Evolutionary conservation across 2,329 filamentous ascomycete species (phyloP).

Genomic region (Monilinia aucupariae): DNA sequence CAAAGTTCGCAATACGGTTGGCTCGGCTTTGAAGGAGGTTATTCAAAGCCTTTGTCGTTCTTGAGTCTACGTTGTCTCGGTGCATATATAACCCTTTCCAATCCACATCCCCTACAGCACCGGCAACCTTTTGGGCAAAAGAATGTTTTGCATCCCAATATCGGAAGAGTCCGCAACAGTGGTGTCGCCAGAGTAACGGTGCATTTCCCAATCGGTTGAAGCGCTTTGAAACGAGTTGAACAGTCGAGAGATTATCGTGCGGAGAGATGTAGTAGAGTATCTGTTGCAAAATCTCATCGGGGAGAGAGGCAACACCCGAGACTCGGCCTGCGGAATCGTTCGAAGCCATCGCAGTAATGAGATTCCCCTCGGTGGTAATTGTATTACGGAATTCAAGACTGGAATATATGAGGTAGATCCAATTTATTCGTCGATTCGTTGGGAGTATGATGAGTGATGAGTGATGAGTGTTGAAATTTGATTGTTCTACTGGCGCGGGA

Average conservation of each 20-base stretch:
- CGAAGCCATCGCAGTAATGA: slow-evolving; percentile 2
- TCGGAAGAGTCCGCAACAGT: slow-evolving; percentile 63
- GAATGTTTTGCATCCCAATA: slow-evolving; percentile 69
- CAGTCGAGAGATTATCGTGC: slow-evolving; percentile 44
- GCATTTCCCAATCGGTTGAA: slow-evolving; percentile 63
- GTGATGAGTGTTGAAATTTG: background rate
- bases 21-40: slow-evolving; percentile 66
- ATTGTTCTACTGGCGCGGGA: background rate
- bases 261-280: slow-evolving; percentile 62
- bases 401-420: background rate
- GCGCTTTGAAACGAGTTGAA: slow-evolving; percentile 55
- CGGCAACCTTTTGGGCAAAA: slow-evolving; percentile 51
- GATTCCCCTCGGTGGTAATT: background rate
- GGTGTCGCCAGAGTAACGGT: slow-evolving; percentile 71
- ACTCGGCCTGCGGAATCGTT: background rate
- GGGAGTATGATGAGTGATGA: too few species aligned
- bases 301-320: slow-evolving; percentile 36
- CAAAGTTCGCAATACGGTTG: slow-evolving; percentile 62
- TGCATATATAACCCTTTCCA: slow-evolving; percentile 69
- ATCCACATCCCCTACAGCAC: slow-evolving; percentile 51
- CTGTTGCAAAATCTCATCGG: slow-evolving; percentile 79
- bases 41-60: slow-evolving; percentile 54
- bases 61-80: slow-evolving; percentile 48
- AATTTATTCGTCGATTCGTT: background rate
- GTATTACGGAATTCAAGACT: background rate